Percentiles rank a stretch among this genome's conserved stretches.
Evolutionary conservation across 1,284 basidiomycete species (phyloP).

Genomic region (Cryptococcus sp.): DNA sequence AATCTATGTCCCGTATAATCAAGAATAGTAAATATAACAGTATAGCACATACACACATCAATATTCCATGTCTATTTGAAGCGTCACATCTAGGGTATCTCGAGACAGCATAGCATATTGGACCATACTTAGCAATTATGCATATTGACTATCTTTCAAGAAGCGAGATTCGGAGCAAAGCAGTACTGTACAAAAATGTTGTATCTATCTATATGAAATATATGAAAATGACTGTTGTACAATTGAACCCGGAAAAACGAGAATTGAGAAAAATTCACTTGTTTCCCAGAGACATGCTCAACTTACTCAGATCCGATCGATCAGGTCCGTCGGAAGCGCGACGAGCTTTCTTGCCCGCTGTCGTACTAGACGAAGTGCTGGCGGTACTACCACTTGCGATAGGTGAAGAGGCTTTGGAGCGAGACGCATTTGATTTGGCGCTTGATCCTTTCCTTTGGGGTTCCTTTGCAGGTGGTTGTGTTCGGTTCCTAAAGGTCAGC

Average conservation of each 20-base stretch:
- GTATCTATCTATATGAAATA: too few species aligned
- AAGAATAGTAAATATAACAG: background rate
- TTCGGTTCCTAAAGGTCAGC: conserved; percentile 16
- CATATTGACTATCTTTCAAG: too few species aligned
- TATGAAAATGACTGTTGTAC: too few species aligned
- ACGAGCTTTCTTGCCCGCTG: background rate
- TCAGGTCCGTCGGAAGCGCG: background rate
- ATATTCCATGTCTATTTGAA: too few species aligned
- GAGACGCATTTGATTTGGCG: background rate
- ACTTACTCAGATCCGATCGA: too few species aligned
- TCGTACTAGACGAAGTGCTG: background rate
- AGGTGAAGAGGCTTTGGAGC: background rate
- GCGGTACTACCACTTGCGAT: background rate
- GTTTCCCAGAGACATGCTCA: background rate
- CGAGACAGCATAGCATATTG: too few species aligned
- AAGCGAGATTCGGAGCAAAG: too few species aligned
- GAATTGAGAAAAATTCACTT: background rate
- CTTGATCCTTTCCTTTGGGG: background rate
- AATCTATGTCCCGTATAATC: conserved; percentile 10
- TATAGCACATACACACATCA: too few species aligned
- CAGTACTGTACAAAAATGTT: too few species aligned
- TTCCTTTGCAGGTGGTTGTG: conserved; percentile 10
- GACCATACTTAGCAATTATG: too few species aligned
- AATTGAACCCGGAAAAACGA: background rate
- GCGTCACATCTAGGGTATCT: too few species aligned